Base-by-base conservation (phyloP, 495 filamentous ascomycete species). In the Hypoxylon lenormandii region DNA sequence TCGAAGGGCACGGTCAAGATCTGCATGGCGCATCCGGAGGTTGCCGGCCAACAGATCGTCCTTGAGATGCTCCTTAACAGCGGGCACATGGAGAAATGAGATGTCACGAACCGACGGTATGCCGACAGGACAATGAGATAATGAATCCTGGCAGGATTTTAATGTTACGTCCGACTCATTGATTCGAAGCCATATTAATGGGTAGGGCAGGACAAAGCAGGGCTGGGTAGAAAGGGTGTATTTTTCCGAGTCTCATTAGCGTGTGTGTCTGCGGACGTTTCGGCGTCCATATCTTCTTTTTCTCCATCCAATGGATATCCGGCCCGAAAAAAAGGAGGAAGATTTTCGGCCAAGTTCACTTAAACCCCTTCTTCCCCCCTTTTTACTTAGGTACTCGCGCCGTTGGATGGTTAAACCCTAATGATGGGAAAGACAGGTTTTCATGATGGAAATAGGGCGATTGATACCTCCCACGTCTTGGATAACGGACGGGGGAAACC, bases 11-110 rank as follows among this genome's bases (percentile, higher is more conserved):
- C 89, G 1, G 88, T 98, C 55, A 98, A 98, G 84, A 86, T 98
- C 40, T 91, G 90, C 66, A 94, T 98, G 92, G 92, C 92, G 71
- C 94, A 98, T 79, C 95, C 95, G 1, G 91, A 96, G 78, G 81
- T 89, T 60, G 83, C 91, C 48, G 85, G 90, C 19, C 88, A 85
- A 63, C 93, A 96, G 80, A 86, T 98, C 65, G 89, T 98, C 55
- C 78, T 98, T 66, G 96, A 98, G 78, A 84, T 98, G 85, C 77
- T 97, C 72, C 84, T 97, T 65, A 98, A 98, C 77, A 92, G 96
- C 74, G 93, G 92, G n/a, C 90, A 93, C 77, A 90, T 87, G 77
- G 94, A 97, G 78, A 90, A 85, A 70, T 76, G 33, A 64, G 51
- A 52, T 56, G 11, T 45, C 12, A 64, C 48, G 49, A 68, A 52